These are phyloP conservation scores for Hirschfeldia incana DNA, from an alignment of 345 rosid species.

Conservation along the genomic window DNA sequence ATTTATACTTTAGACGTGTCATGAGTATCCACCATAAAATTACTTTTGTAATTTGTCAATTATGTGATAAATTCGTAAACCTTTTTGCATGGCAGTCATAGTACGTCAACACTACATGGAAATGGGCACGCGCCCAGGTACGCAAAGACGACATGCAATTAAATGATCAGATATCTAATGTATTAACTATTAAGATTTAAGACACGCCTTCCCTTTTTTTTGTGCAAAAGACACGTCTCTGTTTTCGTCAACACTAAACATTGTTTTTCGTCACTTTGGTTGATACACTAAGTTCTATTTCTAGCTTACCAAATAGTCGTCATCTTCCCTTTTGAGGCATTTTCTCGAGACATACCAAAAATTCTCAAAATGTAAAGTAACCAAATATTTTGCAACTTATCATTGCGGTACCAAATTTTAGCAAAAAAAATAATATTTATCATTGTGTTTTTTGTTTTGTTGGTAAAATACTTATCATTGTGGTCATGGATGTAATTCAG, in stretches of 20 bases:
- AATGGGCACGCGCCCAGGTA: neutral
- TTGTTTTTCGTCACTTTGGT: neutral
- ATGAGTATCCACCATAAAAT: constrained; percentile 1
- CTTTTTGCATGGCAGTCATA: constrained; percentile 6
- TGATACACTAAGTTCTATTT: neutral
- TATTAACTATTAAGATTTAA: too few relatives aligned
- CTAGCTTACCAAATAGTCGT: constrained; percentile 16
- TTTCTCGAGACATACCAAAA: constrained; percentile 12
- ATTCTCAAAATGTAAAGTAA: neutral
- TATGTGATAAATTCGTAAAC: neutral
- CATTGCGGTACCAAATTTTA: neutral
- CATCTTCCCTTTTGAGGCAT: constrained; percentile 10
- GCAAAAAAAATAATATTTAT: too few relatives aligned
- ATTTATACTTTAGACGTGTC: constrained; percentile 21
- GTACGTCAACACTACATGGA: neutral
- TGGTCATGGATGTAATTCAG: neutral
- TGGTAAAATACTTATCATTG: neutral
- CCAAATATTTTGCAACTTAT: neutral
- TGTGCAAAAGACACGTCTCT: constrained; percentile 3
- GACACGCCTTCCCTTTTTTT: constrained; percentile 7
- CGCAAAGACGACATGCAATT: constrained; percentile 6
- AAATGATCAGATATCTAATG: neutral
- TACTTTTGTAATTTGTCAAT: neutral
- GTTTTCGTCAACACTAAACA: neutral
- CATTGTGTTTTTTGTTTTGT: too few relatives aligned